phyloP scores from a whole-genome alignment of 75 land plant species.

The Gnetum montanum region DNA sequence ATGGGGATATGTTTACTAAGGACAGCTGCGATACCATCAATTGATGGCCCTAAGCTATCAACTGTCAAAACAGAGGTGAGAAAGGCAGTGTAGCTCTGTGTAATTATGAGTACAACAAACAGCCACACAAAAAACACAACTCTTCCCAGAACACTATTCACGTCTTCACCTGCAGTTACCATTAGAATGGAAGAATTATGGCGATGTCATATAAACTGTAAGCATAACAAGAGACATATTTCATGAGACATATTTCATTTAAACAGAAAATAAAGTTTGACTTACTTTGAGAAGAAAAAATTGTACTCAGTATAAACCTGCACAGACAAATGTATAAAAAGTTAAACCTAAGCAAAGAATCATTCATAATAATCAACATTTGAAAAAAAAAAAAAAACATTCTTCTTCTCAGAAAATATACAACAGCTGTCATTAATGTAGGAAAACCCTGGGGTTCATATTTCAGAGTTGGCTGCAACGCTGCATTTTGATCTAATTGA shows the following conservation, averaged over 20 bases:
- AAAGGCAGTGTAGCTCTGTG: slow-evolving; percentile 80
- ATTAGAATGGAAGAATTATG: background rate
- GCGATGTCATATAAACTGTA: background rate
- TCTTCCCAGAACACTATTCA: slow-evolving; percentile 58
- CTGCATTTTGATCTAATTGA: no score
- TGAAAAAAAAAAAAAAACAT: no score
- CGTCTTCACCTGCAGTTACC: slow-evolving; percentile 47
- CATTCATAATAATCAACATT: no score
- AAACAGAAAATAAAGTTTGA: background rate
- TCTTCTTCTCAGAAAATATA: no score
- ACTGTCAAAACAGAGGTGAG: slow-evolving; percentile 77
- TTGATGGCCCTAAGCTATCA: slow-evolving; percentile 49
- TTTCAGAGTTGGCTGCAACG: no score
- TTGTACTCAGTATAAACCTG: slow-evolving; percentile 92
- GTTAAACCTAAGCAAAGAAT: no score
- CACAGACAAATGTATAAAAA: slow-evolving; percentile 8
- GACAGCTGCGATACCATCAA: slow-evolving; percentile 64
- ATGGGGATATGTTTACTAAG: slow-evolving; percentile 44
- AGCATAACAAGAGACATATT: background rate
- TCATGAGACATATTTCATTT: background rate
- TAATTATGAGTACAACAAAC: slow-evolving; percentile 78
- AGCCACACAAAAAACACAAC: slow-evolving; percentile 76
- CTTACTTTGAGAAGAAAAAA: slow-evolving; percentile 86
- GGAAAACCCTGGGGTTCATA: no score
- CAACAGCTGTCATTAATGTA: no score